Base-by-base conservation (phyloP, 2,329 filamentous ascomycete genomes). In the Colletotrichum sp. region DNA sequence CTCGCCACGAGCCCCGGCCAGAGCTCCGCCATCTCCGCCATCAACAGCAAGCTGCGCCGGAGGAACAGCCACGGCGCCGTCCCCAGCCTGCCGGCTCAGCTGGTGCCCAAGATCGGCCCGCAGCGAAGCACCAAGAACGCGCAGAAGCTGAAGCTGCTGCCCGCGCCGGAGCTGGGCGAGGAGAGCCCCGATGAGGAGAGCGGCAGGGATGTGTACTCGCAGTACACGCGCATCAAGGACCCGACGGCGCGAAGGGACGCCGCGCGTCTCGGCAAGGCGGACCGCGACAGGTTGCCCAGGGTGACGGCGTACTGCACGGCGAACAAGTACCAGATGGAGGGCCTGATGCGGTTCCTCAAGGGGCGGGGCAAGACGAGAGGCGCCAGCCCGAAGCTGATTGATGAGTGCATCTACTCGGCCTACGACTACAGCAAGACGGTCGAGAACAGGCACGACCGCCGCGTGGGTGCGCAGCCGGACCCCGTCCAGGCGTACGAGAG, bases 261-360 rank as follows among this genome's bases (percentile, higher is more conserved):
- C 18, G 97, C 97, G 32, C 90, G 96, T 72, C 86, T 99, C 55
- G 97, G 97, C 48, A 99, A 99, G 84, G 96, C 96, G 52, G 97
- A 99, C 83, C 91, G 97, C 72, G 94, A 95, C 78, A 91, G 93
- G 78, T 86, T 99, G 72, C 97, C 97, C 7, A 90, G 97, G 77
- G 97, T 99, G 16, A 99, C 97, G 52, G 97, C 97, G 48, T 99
- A 99, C 86, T 99, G 96, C 83, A 98, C 97, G 1, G 96, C 97
- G 13, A 96, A 95, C 82, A 94, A 93, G 68, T 99, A 99, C 85
- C 93, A 96, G 80, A 92, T 98, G 86, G 96, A 99, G 43, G 93
- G 93, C 5, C 87, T 99, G 77, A 95, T 98, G 91, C 93, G 94
- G 60, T 99, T 96, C 82, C 87, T 99, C 77, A 99, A 99, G 84